Evolutionary conservation across 805 yeast species (phyloP).

Genomic region (Lachancea mirantina): DNA sequence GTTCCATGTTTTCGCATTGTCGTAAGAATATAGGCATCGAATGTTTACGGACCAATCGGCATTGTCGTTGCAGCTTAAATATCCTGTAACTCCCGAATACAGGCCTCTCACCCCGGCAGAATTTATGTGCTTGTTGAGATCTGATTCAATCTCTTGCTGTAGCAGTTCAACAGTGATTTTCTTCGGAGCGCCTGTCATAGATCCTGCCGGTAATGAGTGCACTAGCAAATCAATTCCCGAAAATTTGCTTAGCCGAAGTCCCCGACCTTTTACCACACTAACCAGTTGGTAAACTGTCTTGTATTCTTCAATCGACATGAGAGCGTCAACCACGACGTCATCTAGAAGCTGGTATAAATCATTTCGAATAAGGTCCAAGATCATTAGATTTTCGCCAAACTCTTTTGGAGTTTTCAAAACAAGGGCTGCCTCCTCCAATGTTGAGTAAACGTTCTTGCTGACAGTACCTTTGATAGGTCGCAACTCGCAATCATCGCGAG

Average conservation of each 20-base stretch:
- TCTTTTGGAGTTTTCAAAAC: conserved; percentile 82
- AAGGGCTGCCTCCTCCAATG: conserved; percentile 49
- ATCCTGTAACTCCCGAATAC: conserved; percentile 93
- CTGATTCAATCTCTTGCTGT: conserved; percentile 35
- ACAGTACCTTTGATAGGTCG: conserved; percentile 98
- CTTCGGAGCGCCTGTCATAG: conserved; percentile 99
- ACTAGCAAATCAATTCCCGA: conserved; percentile 74
- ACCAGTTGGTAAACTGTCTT: conserved; percentile 86
- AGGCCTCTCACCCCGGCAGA: conserved; percentile 51
- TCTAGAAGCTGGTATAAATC: conserved; percentile 67
- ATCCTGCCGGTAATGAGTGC: conserved; percentile 89
- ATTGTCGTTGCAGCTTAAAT: conserved; percentile 80
- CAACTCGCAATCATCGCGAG: conserved; percentile 55
- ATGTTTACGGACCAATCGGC: conserved; percentile 97
- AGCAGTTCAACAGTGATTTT: conserved; percentile 82
- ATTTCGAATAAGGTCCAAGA: conserved; percentile 90
- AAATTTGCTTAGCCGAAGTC: conserved; percentile 25
- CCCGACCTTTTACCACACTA: conserved; percentile 70
- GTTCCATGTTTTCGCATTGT: conserved; percentile 52
- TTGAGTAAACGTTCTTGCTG: conserved; percentile 49
- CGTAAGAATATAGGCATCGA: conserved; percentile 68
- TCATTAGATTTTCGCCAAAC: conserved; percentile 93
- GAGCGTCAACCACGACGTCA: conserved; percentile 60
- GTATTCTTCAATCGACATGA: conserved; percentile 92
- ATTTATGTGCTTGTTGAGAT: conserved; percentile 29